A percentile compares a stretch with the other conserved stretches of the same genome.
Evolutionary conservation across 2,329 filamentous ascomycete genomes (phyloP).

Genomic region (Fusarium subtropicale): DNA sequence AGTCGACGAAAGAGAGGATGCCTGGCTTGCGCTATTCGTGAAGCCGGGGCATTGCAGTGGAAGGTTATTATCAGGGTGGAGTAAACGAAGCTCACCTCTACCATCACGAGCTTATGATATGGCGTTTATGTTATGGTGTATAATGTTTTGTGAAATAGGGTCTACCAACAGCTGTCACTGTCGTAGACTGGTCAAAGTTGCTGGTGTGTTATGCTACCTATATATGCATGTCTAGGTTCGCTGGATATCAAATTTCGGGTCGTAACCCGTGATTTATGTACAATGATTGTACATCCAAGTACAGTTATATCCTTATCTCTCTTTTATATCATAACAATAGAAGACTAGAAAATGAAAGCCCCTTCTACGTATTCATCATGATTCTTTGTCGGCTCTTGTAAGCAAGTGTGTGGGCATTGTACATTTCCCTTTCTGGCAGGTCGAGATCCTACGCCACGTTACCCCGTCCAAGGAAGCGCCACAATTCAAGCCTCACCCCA

Average conservation of each 20-base stretch:
- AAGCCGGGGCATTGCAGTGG: slow-evolving; percentile 77
- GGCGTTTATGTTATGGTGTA: slow-evolving; percentile 23
- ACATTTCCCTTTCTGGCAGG: slow-evolving; percentile 35
- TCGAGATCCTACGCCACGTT: slow-evolving; percentile 24
- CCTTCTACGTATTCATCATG: not conserved
- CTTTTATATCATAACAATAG: not conserved
- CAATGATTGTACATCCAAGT: slow-evolving; percentile 2
- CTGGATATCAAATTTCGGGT: slow-evolving; percentile 10
- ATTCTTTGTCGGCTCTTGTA: not conserved
- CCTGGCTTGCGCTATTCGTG: slow-evolving; percentile 78
- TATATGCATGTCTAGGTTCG: slow-evolving; percentile 1
- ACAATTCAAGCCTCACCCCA: slow-evolving; percentile 29
- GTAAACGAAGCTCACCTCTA: slow-evolving; percentile 43
- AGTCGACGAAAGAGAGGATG: slow-evolving; percentile 76
- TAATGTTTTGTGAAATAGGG: not conserved
- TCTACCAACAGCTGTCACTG: slow-evolving; percentile 5
- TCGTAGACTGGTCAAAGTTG: not conserved
- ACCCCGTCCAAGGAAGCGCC: slow-evolving; percentile 22
- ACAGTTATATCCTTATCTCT: not conserved
- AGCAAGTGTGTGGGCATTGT: not conserved
- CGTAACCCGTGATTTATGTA: slow-evolving; percentile 18
- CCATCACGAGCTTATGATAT: slow-evolving; percentile 13
- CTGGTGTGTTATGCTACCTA: slow-evolving; percentile 16
- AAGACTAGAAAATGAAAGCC: not conserved
- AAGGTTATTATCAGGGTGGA: slow-evolving; percentile 73